These are phyloP conservation scores for Toxicodendron radicans DNA, from an alignment of 345 rosid species.

Conservation along the genomic window DNA sequence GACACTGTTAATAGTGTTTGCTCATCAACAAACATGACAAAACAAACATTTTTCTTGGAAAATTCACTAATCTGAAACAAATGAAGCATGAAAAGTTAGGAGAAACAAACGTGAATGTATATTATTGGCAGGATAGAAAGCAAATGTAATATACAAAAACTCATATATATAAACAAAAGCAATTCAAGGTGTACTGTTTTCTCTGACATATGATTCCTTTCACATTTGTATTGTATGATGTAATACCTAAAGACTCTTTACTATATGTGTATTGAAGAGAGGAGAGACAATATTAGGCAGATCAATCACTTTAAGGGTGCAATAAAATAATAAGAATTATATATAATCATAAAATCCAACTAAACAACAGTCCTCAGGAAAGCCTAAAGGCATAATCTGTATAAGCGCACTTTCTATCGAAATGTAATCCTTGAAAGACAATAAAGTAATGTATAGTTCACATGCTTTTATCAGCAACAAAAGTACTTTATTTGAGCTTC, in stretches of 20 bases:
- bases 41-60: constrained; percentile 77
- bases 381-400: neutral
- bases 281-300: neutral
- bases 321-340: neutral
- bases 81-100: constrained; percentile 1
- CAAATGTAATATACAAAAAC: constrained; percentile 3
- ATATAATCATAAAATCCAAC: neutral
- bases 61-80: constrained; percentile 80
- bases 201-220: neutral
- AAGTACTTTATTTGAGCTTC: neutral
- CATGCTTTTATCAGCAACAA: neutral
- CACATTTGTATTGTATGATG: neutral
- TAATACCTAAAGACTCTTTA: constrained; percentile 5
- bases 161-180: neutral
- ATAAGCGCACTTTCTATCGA: neutral
- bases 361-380: neutral
- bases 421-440: neutral
- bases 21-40: constrained; percentile 89
- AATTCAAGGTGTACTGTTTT: neutral
- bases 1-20: constrained; percentile 70
- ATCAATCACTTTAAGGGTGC: constrained; percentile 2
- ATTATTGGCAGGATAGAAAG: constrained; percentile 16
- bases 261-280: neutral
- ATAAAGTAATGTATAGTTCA: neutral
- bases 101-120: neutral